Percentiles rank a stretch among this genome's conserved stretches.
phyloP scores from a whole-genome alignment of 257 asterid species.

The Solanum pennellii region DNA sequence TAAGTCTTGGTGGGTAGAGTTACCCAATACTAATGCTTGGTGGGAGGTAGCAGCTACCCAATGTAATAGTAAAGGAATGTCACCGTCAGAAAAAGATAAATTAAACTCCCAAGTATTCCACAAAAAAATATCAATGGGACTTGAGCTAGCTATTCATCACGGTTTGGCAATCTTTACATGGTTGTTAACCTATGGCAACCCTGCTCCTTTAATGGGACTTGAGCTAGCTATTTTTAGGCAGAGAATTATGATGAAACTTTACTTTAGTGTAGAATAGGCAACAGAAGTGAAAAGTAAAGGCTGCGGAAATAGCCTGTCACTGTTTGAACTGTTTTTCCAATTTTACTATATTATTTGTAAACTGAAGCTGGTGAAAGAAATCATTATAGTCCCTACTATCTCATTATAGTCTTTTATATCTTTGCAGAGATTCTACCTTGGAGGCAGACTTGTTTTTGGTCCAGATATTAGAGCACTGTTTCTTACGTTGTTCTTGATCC shows the following conservation, averaged over 20 bases:
- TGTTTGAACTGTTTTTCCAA: not conserved
- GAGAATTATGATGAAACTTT: not conserved
- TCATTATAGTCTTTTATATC: not conserved
- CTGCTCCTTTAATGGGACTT: not conserved
- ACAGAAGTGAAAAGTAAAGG: not conserved
- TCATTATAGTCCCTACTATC: not conserved
- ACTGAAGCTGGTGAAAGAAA: not conserved
- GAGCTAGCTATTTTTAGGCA: not conserved
- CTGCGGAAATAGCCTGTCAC: not conserved
- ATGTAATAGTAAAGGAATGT: not conserved
- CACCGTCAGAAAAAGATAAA: not conserved
- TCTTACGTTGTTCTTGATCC: conserved; percentile 11
- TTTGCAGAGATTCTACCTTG: conserved; percentile 17
- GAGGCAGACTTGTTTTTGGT: conserved; percentile 22
- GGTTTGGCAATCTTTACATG: not conserved
- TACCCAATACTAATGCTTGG: not conserved
- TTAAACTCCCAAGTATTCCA: not conserved
- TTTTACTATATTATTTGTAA: not conserved
- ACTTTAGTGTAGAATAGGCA: not conserved
- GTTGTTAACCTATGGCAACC: not conserved
- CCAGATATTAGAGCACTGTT: conserved; percentile 18
- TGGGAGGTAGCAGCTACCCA: not conserved
- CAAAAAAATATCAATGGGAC: not conserved
- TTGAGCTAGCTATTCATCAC: not conserved
- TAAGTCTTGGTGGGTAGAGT: not conserved